Percentiles rank a stretch among this genome's conserved stretches.
Evolutionary conservation across 192 early-diverging fungal species (phyloP).

Genomic region (Umbelopsis isabellina): DNA sequence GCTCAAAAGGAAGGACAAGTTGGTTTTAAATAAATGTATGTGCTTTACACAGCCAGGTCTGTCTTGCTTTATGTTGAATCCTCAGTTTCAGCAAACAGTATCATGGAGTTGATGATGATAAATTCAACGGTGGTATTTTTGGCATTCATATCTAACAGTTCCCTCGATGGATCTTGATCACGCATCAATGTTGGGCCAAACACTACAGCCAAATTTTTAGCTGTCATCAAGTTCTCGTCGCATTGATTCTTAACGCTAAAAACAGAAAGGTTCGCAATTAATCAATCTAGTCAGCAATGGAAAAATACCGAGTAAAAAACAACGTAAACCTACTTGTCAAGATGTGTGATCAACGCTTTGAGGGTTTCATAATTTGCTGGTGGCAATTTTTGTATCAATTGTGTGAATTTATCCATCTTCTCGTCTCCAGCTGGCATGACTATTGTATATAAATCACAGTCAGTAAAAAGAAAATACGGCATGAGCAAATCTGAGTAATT

Average conservation of each 20-base stretch:
- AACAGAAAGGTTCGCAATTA: neutral
- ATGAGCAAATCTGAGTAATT: neutral
- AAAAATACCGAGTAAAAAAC: neutral
- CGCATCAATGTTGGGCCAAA: conserved; percentile 90
- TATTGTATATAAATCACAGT: conserved; percentile 21
- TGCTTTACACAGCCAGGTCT: too few species aligned
- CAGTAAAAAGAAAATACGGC: neutral
- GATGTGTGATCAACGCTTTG: conserved; percentile 62
- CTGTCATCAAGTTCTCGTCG: conserved; percentile 83
- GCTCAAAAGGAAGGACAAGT: neutral
- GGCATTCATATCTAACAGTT: conserved; percentile 74
- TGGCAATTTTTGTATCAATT: conserved; percentile 60
- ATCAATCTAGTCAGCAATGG: neutral
- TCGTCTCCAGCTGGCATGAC: conserved; percentile 34
- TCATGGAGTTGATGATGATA: conserved; percentile 58
- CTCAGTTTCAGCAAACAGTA: conserved; percentile 7
- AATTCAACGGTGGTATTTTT: conserved; percentile 76
- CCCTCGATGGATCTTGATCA: conserved; percentile 59
- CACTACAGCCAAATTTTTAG: conserved; percentile 92
- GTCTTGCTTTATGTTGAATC: neutral
- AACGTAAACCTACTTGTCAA: conserved; percentile 48
- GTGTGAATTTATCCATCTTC: conserved; percentile 51
- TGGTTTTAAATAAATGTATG: too few species aligned
- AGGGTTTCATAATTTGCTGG: conserved; percentile 64
- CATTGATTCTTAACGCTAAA: conserved; percentile 59